Percentiles rank a stretch among this genome's conserved stretches.
Evolutionary conservation across 2,329 filamentous ascomycete species (phyloP).

Genomic region (Ophiostoma quercus): DNA sequence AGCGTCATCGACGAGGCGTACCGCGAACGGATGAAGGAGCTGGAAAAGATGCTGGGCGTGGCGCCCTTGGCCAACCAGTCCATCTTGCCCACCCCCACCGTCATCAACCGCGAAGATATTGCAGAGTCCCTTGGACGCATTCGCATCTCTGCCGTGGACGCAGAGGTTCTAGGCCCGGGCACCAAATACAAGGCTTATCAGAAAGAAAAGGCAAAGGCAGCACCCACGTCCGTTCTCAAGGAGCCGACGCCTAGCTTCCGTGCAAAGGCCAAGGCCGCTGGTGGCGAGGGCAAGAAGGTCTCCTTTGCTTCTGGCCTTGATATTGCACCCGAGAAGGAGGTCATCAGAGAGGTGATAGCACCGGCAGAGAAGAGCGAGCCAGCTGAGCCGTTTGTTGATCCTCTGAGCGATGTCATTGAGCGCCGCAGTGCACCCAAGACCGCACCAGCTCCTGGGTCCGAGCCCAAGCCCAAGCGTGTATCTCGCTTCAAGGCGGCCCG

Average conservation of each 20-base stretch:
- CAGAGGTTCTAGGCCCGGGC: neutral
- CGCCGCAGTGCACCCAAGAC: slow-evolving; percentile 26
- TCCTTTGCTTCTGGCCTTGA: slow-evolving; percentile 73
- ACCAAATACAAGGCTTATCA: neutral
- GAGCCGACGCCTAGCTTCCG: slow-evolving; percentile 17
- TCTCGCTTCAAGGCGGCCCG: slow-evolving; percentile 50
- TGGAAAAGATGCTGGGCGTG: slow-evolving; percentile 70
- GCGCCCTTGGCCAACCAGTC: slow-evolving; percentile 40
- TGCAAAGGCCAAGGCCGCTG: slow-evolving; percentile 15
- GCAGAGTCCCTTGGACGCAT: slow-evolving; percentile 55
- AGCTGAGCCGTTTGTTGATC: slow-evolving; percentile 26
- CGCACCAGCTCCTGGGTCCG: slow-evolving; percentile 5
- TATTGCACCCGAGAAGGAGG: slow-evolving; percentile 46
- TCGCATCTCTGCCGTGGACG: slow-evolving; percentile 38
- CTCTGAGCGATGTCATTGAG: slow-evolving; percentile 31
- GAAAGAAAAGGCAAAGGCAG: neutral
- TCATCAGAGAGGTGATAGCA: neutral
- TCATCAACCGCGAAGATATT: slow-evolving; percentile 17
- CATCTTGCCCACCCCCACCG: slow-evolving; percentile 2
- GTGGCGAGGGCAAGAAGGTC: slow-evolving; percentile 60
- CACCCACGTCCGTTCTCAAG: slow-evolving; percentile 17
- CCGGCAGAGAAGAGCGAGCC: neutral
- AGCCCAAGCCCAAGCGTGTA: slow-evolving; percentile 36
- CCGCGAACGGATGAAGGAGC: slow-evolving; percentile 72
- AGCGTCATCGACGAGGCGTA: slow-evolving; percentile 68